Base-by-base conservation (phyloP, 2,329 filamentous ascomycete genomes). In the Rosellinia necatrix region DNA sequence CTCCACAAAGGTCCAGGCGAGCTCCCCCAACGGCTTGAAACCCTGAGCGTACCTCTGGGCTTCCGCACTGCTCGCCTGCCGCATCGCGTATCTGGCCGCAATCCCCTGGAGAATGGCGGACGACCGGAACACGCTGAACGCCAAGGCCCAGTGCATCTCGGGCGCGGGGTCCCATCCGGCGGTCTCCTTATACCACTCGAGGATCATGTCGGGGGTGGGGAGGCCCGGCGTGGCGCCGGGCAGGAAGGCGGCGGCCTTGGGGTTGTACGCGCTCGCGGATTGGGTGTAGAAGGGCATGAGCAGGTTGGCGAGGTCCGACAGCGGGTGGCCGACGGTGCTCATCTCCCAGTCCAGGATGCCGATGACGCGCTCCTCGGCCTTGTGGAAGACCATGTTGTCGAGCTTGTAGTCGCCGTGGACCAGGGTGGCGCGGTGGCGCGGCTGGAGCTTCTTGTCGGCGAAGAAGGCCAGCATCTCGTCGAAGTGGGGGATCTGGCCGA, bases 281-380 rank as follows among this genome's bases (percentile, higher is more conserved):
- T 63, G 55, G 15, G 59, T 61, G 32, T 48, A 63, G 43, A 47
- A 61, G 0, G 61, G 59, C 49, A 46, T 51, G 27, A 63, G 59
- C 15, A 97, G 79, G 74, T 97, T 97, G 72, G 87, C 87, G 35
- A 97, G 78, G 71, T 99, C 94, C 5, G 90, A 93, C 19, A 97
- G 82, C 1, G 94, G 94, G 72, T 99, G 93, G n/a, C 94, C 94
- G 51, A 97, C 87, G 0, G 94, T 97, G 30, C 91, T 92, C 91
- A 99, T 96, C 77, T 97, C 94, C 93, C 93, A 97, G 76, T 99
- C 94, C 5, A 97, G 76, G 51, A 97, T 92, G 3, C 93, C 94
- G 73, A 97, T 92, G 10, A 97, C 92, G 49, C 87, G 80, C 5
- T 92, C 86, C 72, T 93, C 89, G 0, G 90, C 92, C 75, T 90